Percentiles rank a stretch among this genome's conserved stretches.
Conservation (phyloP, 1,284 basidiomycete genomes). For the Termitomyces sp. region DNA sequence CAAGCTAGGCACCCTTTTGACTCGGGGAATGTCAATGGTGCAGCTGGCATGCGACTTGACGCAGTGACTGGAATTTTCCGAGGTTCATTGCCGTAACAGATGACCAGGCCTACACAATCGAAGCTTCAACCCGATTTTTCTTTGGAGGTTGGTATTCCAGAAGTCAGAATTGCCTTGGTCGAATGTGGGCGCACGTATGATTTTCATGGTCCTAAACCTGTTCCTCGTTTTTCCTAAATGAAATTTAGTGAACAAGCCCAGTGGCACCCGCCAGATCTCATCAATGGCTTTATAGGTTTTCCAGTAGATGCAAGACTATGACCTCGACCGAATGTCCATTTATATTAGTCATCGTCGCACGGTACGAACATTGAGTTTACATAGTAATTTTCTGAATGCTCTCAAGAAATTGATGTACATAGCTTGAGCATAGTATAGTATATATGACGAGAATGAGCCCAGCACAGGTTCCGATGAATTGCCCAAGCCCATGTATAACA, state of each 20-base stretch:
- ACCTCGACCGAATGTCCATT: neutral
- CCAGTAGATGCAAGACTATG: neutral
- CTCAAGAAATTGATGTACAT: no score
- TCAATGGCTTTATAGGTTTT: no score
- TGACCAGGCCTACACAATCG: neutral
- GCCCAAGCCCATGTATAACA: neutral
- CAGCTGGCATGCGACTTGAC: no score
- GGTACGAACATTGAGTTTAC: no score
- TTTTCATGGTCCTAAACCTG: no score
- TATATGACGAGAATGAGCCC: no score
- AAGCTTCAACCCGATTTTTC: neutral
- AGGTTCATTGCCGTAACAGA: neutral
- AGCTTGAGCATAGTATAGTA: no score
- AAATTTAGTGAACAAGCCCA: no score
- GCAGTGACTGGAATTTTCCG: neutral
- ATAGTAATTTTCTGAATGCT: no score
- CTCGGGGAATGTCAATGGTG: slow-evolving; percentile 27
- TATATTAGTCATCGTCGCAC: neutral
- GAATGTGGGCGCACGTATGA: neutral
- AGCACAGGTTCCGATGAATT: neutral
- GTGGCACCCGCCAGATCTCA: no score
- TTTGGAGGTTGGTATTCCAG: neutral
- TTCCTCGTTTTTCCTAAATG: no score
- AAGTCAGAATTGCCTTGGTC: neutral
- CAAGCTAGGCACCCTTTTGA: slow-evolving; percentile 24